These are phyloP conservation scores for Omphalotus guepiniiformis DNA, from an alignment of 768 basidiomycete genomes.

Conservation along the genomic window DNA sequence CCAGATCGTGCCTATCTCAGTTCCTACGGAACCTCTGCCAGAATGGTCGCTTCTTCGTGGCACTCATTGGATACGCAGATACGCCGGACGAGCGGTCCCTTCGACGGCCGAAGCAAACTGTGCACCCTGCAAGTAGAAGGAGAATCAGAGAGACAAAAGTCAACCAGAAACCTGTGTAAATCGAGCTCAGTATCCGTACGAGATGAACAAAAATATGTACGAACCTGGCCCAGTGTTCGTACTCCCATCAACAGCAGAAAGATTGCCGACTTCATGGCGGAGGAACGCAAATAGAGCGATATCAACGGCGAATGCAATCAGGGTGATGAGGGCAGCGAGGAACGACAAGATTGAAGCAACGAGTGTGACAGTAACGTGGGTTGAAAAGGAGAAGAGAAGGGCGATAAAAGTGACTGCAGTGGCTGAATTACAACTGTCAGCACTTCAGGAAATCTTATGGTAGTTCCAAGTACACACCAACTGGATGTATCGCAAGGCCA, in stretches of 20 bases:
- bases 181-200: slow-evolving; percentile 5
- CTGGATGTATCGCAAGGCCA: slow-evolving; percentile 70
- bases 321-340: slow-evolving; percentile 61
- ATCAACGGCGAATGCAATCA: slow-evolving; percentile 75
- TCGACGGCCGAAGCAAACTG: slow-evolving; percentile 66
- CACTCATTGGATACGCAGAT: slow-evolving; percentile 31
- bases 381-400: slow-evolving; percentile 41
- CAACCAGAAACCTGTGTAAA: slow-evolving; percentile 62
- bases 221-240: slow-evolving; percentile 64
- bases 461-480: slow-evolving; percentile 38
- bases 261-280: slow-evolving; percentile 51
- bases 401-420: slow-evolving; percentile 59
- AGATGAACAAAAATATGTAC: slow-evolving; percentile 15
- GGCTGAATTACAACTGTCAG: slow-evolving; percentile 25
- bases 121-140: slow-evolving; percentile 59
- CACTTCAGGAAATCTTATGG: neutral
- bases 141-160: slow-evolving; percentile 65
- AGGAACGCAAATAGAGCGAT: slow-evolving; percentile 66
- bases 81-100: slow-evolving; percentile 46
- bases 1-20: too few species aligned
- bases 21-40: slow-evolving; percentile 37
- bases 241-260: slow-evolving; percentile 36
- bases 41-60: slow-evolving; percentile 22
- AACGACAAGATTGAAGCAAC: slow-evolving; percentile 60
- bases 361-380: slow-evolving; percentile 44